Evolutionary conservation across 257 asterid genomes (phyloP).

Genomic region (Penstemon davidsonii): DNA sequence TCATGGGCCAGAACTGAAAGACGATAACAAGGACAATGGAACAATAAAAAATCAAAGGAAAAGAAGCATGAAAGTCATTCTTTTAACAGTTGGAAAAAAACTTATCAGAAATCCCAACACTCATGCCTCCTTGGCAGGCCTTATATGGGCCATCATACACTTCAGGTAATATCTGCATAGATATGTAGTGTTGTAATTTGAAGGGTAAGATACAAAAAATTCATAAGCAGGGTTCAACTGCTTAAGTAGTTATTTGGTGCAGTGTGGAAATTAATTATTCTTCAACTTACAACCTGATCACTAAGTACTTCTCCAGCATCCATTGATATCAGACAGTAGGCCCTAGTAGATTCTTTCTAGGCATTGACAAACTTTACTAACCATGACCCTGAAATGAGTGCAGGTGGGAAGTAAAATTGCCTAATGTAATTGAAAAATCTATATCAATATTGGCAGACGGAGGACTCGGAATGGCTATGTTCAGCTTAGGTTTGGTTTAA

Average conservation of each 20-base stretch:
- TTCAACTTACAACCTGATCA: too few relatives aligned
- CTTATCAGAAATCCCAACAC: slow-evolving; percentile 78
- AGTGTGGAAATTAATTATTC: neutral
- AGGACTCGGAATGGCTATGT: slow-evolving; percentile 98
- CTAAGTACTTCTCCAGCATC: too few relatives aligned
- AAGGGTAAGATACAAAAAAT: slow-evolving; percentile 21
- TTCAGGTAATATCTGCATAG: slow-evolving; percentile 54
- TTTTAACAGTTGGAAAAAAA: slow-evolving; percentile 58
- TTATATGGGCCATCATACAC: slow-evolving; percentile 76
- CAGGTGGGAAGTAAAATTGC: slow-evolving; percentile 66
- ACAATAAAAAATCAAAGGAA: slow-evolving; percentile 33
- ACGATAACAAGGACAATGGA: slow-evolving; percentile 40
- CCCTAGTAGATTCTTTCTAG: neutral
- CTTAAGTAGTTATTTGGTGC: neutral
- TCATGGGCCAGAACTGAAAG: slow-evolving; percentile 36
- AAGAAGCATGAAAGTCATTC: slow-evolving; percentile 38
- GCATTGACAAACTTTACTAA: neutral
- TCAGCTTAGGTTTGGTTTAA: slow-evolving; percentile 73
- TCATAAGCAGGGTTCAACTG: slow-evolving; percentile 1
- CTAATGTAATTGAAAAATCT: slow-evolving; percentile 58
- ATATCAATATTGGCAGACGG: slow-evolving; percentile 72
- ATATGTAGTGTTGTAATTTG: slow-evolving; percentile 2
- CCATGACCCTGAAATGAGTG: slow-evolving; percentile 30
- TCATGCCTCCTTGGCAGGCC: slow-evolving; percentile 69
- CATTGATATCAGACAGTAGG: slow-evolving; percentile 5